Evolutionary conservation across 2,329 filamentous ascomycete genomes (phyloP).

Genomic region (Hypoxylon sp.): DNA sequence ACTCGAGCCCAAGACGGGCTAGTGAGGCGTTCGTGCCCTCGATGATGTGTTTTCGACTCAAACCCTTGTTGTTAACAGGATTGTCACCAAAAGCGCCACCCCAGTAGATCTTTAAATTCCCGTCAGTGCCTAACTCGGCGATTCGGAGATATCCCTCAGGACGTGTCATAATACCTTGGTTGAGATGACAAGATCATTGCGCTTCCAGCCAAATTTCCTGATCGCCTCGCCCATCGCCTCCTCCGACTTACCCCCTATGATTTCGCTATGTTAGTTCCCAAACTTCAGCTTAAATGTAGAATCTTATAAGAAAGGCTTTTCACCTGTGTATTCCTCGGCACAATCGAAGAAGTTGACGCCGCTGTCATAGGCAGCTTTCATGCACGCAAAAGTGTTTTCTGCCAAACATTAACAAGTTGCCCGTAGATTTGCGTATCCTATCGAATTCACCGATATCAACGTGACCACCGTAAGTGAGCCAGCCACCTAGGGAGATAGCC

Average conservation of each 20-base stretch:
- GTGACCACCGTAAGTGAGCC: slow-evolving; percentile 83
- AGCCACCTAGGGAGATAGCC: slow-evolving; percentile 78
- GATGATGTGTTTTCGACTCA: slow-evolving; percentile 78
- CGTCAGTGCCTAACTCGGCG: slow-evolving; percentile 7
- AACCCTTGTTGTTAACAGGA: slow-evolving; percentile 75
- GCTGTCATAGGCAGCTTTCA: slow-evolving; percentile 72
- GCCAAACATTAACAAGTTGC: slow-evolving; percentile 18
- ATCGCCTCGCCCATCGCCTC: slow-evolving; percentile 74
- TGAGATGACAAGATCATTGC: slow-evolving; percentile 72
- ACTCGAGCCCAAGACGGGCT: slow-evolving; percentile 69
- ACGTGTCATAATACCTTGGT: slow-evolving; percentile 65
- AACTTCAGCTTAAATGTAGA: background rate
- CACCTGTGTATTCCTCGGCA: slow-evolving; percentile 61
- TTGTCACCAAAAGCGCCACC: slow-evolving; percentile 72
- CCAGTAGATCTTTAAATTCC: slow-evolving; percentile 71
- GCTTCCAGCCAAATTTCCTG: slow-evolving; percentile 72
- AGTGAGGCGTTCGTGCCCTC: slow-evolving; percentile 75
- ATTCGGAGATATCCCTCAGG: background rate
- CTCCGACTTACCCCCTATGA: slow-evolving; percentile 73
- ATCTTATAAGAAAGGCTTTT: slow-evolving; percentile 3
- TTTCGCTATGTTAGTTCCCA: slow-evolving; percentile 49
- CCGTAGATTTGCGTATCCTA: background rate
- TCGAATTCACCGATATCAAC: slow-evolving; percentile 73
- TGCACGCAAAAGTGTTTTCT: slow-evolving; percentile 73
- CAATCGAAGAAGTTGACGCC: slow-evolving; percentile 76